Percentiles rank a stretch among this genome's conserved stretches.
These are phyloP conservation scores for Lolium rigidum DNA, from an alignment of 176 grass and related monocot genomes.

Conservation along the genomic window DNA sequence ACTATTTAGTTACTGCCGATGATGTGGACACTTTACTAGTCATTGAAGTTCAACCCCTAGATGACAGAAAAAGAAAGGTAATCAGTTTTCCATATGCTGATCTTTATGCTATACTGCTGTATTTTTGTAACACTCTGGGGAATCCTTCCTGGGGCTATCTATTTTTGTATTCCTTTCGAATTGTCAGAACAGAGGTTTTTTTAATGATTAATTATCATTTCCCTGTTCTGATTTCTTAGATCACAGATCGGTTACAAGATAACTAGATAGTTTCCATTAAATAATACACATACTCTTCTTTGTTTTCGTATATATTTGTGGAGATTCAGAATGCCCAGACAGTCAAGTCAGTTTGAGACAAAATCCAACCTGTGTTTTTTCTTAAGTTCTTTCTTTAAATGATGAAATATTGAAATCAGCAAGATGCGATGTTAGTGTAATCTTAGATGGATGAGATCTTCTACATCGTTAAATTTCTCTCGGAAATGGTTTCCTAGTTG, in stretches of 20 bases:
- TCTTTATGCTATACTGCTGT: conserved; percentile 19
- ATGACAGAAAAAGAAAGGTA: conserved; percentile 95
- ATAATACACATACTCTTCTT: neutral
- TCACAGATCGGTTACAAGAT: neutral
- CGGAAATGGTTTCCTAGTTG: neutral
- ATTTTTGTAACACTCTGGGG: neutral
- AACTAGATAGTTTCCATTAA: neutral
- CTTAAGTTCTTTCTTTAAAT: neutral
- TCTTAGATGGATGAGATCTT: conserved; percentile 8
- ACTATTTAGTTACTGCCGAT: neutral
- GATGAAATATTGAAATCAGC: neutral
- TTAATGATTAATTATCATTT: neutral
- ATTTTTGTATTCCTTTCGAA: conserved; percentile 28
- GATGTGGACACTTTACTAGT: conserved; percentile 86
- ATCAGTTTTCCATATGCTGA: conserved; percentile 24
- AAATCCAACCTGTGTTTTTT: neutral
- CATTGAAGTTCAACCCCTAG: conserved; percentile 96
- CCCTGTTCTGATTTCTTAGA: neutral
- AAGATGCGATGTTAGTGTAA: neutral
- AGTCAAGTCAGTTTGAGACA: conserved; percentile 9
- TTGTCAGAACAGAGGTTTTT: neutral
- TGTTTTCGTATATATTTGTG: conserved; percentile 32
- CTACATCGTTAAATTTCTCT: neutral
- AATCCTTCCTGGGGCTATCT: neutral
- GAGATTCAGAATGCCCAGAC: neutral